These are phyloP conservation scores for Phlyctochytrium planicorne DNA, from an alignment of 192 early-diverging fungal genomes.

Conservation along the genomic window DNA sequence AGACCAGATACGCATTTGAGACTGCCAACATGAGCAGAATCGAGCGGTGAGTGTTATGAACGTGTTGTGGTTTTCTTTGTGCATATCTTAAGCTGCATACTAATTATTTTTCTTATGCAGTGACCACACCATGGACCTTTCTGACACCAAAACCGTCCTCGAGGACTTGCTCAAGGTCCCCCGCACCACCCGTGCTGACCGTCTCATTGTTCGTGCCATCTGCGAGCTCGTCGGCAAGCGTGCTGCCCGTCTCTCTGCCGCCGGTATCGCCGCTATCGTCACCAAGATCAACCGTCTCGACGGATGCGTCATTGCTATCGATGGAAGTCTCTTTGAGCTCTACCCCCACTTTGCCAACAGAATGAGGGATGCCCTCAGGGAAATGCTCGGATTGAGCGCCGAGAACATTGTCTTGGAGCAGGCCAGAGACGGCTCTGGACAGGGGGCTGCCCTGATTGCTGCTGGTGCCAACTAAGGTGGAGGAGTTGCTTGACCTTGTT, in stretches of 20 bases:
- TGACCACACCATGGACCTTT: slow-evolving; percentile 64
- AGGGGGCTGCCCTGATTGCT: slow-evolving; percentile 30
- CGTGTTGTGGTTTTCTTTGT: background rate
- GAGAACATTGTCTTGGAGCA: slow-evolving; percentile 69
- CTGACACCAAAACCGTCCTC: slow-evolving; percentile 56
- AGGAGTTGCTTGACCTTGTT: slow-evolving; percentile 3
- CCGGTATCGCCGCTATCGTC: slow-evolving; percentile 64
- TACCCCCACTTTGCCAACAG: slow-evolving; percentile 82
- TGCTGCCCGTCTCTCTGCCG: slow-evolving; percentile 74
- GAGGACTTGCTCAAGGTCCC: slow-evolving; percentile 62
- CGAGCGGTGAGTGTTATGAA: slow-evolving; percentile 38
- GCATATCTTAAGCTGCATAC: background rate
- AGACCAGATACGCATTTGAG: slow-evolving; percentile 73
- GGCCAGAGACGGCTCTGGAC: slow-evolving; percentile 28
- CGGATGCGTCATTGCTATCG: slow-evolving; percentile 79
- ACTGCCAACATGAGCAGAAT: slow-evolving; percentile 56
- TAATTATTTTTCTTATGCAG: background rate
- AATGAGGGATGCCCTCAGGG: slow-evolving; percentile 69
- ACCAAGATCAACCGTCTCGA: slow-evolving; percentile 56
- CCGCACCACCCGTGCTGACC: slow-evolving; percentile 61
- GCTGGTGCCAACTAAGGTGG: background rate
- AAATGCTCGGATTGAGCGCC: slow-evolving; percentile 68
- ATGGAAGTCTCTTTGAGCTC: slow-evolving; percentile 81
- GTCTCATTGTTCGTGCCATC: slow-evolving; percentile 67
- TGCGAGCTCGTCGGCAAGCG: slow-evolving; percentile 75